Conservation (phyloP, 1,284 basidiomycete genomes). For the Apiotrichum domesticum region DNA sequence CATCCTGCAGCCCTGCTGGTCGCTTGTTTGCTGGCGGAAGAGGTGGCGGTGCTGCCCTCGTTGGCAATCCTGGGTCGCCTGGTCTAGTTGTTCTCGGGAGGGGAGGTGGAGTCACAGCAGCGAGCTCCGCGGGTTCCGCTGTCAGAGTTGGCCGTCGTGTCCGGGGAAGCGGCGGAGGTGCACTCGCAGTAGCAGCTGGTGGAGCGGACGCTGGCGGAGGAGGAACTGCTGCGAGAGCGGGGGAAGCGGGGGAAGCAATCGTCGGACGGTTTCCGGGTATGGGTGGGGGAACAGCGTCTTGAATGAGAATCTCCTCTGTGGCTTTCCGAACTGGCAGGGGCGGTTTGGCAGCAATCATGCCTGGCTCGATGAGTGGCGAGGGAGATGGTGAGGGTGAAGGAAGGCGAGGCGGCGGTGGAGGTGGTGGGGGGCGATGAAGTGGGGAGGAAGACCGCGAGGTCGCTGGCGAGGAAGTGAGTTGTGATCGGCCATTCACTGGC, state of each 20-base stretch:
- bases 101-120: background rate
- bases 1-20: background rate
- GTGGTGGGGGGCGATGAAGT: background rate
- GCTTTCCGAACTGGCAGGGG: conserved; percentile 10
- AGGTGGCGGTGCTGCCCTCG: background rate
- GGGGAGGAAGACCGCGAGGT: background rate
- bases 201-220: background rate
- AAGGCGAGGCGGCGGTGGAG: conserved; percentile 5
- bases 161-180: background rate
- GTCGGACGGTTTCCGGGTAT: conserved; percentile 4
- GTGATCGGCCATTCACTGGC: background rate
- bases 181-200: background rate
- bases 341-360: background rate
- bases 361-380: background rate
- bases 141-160: background rate
- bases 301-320: background rate
- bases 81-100: background rate
- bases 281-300: conserved; percentile 1
- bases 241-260: background rate
- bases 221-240: background rate
- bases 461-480: background rate
- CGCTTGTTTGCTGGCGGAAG: background rate
- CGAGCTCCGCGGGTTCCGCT: background rate
- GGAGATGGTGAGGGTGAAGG: background rate
- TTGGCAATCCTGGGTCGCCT: background rate